These are phyloP conservation scores for Trypanosoma conorhini DNA, from an alignment of 208 protist genomes.

Conservation along the genomic window DNA sequence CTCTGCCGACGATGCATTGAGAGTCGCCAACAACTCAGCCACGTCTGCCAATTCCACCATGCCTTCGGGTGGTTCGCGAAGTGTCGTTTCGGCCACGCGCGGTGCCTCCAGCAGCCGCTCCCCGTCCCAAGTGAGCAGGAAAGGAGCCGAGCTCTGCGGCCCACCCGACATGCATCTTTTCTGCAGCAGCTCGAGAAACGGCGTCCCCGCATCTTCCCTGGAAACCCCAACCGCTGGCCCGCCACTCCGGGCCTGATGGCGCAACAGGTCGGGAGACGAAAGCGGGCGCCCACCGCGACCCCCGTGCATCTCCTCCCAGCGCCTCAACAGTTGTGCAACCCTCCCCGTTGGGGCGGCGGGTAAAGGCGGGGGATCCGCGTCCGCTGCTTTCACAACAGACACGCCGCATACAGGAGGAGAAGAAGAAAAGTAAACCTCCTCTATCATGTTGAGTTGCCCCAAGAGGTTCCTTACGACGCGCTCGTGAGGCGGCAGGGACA, in stretches of 20 bases:
- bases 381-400: neutral
- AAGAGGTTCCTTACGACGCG: neutral
- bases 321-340: neutral
- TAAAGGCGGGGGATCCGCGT: neutral
- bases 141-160: neutral
- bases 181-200: slow-evolving; percentile 14
- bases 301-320: neutral
- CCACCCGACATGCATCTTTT: neutral
- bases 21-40: slow-evolving; percentile 8
- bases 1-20: slow-evolving; percentile 3
- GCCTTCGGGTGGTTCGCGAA: neutral
- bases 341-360: neutral
- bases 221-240: neutral
- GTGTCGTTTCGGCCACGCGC: slow-evolving; percentile 1
- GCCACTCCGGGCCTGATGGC: neutral
- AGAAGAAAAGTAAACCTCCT: slow-evolving; percentile 4
- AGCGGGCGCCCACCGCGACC: neutral
- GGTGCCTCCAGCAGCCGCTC: slow-evolving; percentile 16
- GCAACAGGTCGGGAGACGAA: neutral
- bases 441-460: slow-evolving; percentile 21
- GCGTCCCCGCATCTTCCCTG: neutral
- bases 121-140: slow-evolving; percentile 12
- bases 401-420: neutral
- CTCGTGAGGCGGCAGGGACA: neutral
- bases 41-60: slow-evolving; percentile 28